Evolutionary conservation across 2,329 filamentous ascomycete species (phyloP).

Genomic region (Thelonectria blattea): DNA sequence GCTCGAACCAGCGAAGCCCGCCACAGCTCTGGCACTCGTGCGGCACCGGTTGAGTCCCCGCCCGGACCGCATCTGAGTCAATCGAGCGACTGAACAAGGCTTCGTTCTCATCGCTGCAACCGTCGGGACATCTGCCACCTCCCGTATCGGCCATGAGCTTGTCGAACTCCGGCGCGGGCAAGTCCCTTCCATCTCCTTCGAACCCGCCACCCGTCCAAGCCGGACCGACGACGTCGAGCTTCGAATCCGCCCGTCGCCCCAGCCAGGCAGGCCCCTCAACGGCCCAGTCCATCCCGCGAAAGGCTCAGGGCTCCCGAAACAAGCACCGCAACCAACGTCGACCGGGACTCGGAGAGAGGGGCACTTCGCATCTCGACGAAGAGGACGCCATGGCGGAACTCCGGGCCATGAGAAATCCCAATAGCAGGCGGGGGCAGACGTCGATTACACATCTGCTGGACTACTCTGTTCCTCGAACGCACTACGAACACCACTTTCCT

Average conservation of each 20-base stretch:
- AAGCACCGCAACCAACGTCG: slow-evolving; percentile 85
- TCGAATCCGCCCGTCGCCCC: slow-evolving; percentile 58
- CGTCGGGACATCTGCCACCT: background rate
- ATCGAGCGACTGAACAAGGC: slow-evolving; percentile 19
- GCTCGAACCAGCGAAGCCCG: background rate
- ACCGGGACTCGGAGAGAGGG: slow-evolving; percentile 57
- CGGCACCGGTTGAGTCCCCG: background rate
- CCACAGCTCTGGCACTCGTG: background rate
- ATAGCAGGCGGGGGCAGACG: slow-evolving; percentile 86
- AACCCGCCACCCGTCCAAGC: slow-evolving; percentile 49
- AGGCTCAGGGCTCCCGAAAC: slow-evolving; percentile 76
- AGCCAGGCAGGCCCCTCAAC: slow-evolving; percentile 43
- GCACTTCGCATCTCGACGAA: slow-evolving; percentile 60
- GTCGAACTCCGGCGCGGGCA: slow-evolving; percentile 49
- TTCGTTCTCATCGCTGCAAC: slow-evolving; percentile 10
- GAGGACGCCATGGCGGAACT: slow-evolving; percentile 90
- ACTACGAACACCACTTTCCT: slow-evolving; percentile 61
- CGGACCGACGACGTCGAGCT: slow-evolving; percentile 51
- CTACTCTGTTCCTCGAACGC: slow-evolving; percentile 80
- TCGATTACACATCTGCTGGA: slow-evolving; percentile 97
- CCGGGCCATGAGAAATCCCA: slow-evolving; percentile 61
- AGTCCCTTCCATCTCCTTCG: slow-evolving; percentile 55
- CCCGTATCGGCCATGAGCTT: slow-evolving; percentile 42
- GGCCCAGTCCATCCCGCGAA: slow-evolving; percentile 63
- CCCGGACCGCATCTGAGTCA: slow-evolving; percentile 4